A percentile compares a stretch with the other conserved stretches of the same genome.
Evolutionary conservation across 2,329 filamentous ascomycete species (phyloP).

Genomic region (Cryphonectria carpinicola): DNA sequence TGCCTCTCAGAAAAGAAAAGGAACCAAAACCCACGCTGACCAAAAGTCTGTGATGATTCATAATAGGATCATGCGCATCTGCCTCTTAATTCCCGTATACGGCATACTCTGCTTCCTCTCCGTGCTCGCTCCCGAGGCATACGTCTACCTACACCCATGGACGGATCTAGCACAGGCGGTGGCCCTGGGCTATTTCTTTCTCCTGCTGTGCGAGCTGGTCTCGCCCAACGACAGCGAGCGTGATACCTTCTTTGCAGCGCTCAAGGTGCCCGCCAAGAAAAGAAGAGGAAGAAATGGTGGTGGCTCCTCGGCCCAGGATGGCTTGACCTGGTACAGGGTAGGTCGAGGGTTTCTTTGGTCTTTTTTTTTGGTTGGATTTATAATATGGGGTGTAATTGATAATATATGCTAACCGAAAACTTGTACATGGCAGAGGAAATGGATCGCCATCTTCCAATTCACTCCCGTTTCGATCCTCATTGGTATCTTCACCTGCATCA

Average conservation of each 20-base stretch:
- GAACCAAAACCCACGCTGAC: background rate
- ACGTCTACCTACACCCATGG: conserved; percentile 45
- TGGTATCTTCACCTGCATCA: conserved; percentile 45
- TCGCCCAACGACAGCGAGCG: conserved; percentile 39
- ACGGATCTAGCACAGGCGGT: conserved; percentile 44
- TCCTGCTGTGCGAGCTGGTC: conserved; percentile 48
- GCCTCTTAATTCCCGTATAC: conserved; percentile 46
- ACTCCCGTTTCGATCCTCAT: conserved; percentile 40
- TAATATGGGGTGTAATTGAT: background rate
- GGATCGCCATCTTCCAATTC: conserved; percentile 46
- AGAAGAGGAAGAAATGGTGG: conserved; percentile 22
- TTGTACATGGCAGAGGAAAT: conserved; percentile 32
- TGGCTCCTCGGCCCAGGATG: conserved; percentile 30
- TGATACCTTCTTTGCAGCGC: conserved; percentile 42
- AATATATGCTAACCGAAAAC: background rate
- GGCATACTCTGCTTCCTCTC: conserved; percentile 44
- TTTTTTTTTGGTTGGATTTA: background rate
- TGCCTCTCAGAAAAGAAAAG: background rate
- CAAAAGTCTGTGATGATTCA: background rate
- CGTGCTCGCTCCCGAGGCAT: conserved; percentile 41
- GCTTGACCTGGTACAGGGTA: conserved; percentile 39
- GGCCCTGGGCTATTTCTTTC: conserved; percentile 47
- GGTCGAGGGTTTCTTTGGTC: background rate
- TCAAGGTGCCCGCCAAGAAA: conserved; percentile 38
- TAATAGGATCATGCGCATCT: conserved; percentile 44